Evolutionary conservation across 306 rosid genomes (phyloP), one percentile per base, ranked within the genome.

Genomic region (Lupinus albus): DNA sequence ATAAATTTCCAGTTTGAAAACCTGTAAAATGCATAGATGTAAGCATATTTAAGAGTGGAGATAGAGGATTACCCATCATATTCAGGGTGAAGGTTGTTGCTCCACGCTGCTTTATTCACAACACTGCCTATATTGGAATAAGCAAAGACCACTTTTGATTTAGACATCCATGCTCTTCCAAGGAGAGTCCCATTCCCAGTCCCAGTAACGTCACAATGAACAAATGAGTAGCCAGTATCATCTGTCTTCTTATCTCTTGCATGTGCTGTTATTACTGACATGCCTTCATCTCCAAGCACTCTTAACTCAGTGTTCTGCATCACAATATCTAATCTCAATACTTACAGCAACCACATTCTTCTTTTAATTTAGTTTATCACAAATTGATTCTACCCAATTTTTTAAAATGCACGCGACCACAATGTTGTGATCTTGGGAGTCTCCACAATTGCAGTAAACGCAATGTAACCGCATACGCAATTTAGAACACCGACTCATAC

Each of bases 121-220:
- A 80, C 56, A 2, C 4, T 0, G 8, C 59, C 21, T 79, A 87
- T 77, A 17, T 12, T 9, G 1, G 78, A 56, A 50, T 80, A 84
- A 44, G 87, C 38, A 30, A 28, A 87, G 4, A 84, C 47, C 21
- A 71, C 84, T 65, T 49, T 68, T 1, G 87, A 76, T 5, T 17
- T 11, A 1, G 69, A 2, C 58, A 47, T 83, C 87, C 92, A 87
- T 0, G 86, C 80, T 67, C 92, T 73, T 3, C 84, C 92, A 38
- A 87, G 61, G 45, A 15, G 80, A 1, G 86, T 30, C 17, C 77
- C 79, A 0, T 0, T 53, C 6, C 85, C 82, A 0, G 56, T 66
- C 4, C 89, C 89, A 1, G 44, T 67, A 5, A 87, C 5, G 4
- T 7, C 59, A 16, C 89, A 61, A 50, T 82, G 89, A 6, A 64